Conservation (phyloP, 768 basidiomycete genomes). For the Mycena filopes region DNA sequence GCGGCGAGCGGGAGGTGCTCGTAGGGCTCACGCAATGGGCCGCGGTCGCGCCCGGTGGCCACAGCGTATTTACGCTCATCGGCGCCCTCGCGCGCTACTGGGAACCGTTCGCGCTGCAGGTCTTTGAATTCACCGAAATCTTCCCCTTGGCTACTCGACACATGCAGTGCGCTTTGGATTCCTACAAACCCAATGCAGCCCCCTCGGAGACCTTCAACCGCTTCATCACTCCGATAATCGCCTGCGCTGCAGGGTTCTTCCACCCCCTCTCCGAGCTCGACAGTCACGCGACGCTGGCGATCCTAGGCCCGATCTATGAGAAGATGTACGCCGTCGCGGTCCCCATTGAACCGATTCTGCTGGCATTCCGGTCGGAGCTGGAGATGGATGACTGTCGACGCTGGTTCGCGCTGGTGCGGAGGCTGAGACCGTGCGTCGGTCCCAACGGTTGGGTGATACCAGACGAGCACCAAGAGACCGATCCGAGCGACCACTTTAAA, state of each 20-base stretch:
- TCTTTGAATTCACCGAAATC: background rate
- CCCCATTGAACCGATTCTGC: background rate
- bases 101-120: background rate
- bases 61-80: constrained; percentile 10
- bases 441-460: no score
- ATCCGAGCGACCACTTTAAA: no score
- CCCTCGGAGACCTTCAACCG: background rate
- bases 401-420: background rate
- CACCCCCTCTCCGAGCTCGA: constrained; percentile 1
- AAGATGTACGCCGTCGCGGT: constrained; percentile 5
- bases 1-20: constrained; percentile 1
- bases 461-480: no score
- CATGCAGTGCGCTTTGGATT: background rate
- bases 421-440: no score
- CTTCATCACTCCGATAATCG: background rate
- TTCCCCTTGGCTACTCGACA: background rate
- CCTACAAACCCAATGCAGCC: background rate
- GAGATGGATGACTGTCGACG: background rate
- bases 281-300: background rate
- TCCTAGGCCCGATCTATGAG: background rate
- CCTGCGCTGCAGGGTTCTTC: constrained; percentile 6
- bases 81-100: constrained; percentile 8
- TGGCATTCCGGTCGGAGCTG: background rate
- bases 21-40: background rate
- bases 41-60: background rate